Base-by-base conservation (phyloP, 495 filamentous ascomycete species). In the Tirmania nivea region DNA sequence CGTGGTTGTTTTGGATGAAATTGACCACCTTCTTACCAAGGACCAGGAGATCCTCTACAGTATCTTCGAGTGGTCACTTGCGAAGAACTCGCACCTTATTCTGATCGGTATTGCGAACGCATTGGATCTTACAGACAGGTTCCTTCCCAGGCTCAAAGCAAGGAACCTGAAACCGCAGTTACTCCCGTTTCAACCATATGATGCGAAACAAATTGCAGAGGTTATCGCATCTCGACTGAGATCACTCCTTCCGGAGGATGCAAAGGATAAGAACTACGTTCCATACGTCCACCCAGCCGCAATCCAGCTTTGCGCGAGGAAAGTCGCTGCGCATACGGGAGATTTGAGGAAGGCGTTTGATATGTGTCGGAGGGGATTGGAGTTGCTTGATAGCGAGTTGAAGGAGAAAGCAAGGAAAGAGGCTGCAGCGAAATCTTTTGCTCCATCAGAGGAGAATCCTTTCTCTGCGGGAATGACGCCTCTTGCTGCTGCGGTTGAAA, bases 321-420 rank as follows among this genome's bases (percentile, higher is more conserved):
- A 96, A 62, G 85, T 96, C 11, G 81, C 89, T 0, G 83, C 80
- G 11, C 87, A 95, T 64, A 92, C 84, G 0, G 90, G 92, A 16
- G 90, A 99, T 68, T 70, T 99, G 37, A 83, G 90, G 20, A 89
- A 94, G 64, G 92, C 87, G 0, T 96, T 95, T 59, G 89, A 96
- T 62, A 81, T 99, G 50, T 83, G 86, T 64, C 84, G 86, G 19
- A 78, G 86, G 14, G 84, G 87, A 1, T 79, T 99, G 56, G 89
- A 96, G 64, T 70, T 89, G 1, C 79, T 95, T 52, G 90, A 96
- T 66, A 71, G 73, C 36, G 90, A 99, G 66, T 88, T 79, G 2
- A 74, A 75, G 48, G 69, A 76, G 55, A 80, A 82, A 60, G 71
- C 77, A 55, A 73, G 75, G 34, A 69, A 71, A 31, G 70, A 73